phyloP scores from a whole-genome alignment of 2,329 filamentous ascomycete genomes.

The Pseudogymnoascus sp. region DNA sequence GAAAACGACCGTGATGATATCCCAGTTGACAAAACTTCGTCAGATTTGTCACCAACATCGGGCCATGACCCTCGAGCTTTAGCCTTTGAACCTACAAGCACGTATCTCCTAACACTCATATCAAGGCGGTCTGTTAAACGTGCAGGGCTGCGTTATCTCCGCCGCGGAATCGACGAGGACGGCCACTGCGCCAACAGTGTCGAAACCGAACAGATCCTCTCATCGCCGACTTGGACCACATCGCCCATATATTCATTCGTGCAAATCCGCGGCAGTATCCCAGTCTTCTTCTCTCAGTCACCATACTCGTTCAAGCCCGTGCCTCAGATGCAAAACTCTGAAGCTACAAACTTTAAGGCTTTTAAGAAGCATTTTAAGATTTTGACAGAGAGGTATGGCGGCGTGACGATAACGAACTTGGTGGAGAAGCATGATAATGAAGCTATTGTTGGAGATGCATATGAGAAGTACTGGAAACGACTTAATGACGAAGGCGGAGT shows the following conservation, averaged over 20 bases:
- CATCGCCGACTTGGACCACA: constrained; percentile 57
- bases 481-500: constrained; percentile 57
- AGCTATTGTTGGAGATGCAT: constrained; percentile 68
- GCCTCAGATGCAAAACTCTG: constrained; percentile 73
- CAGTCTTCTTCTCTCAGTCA: constrained; percentile 89
- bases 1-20: background rate
- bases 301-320: constrained; percentile 89
- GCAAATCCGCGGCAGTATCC: constrained; percentile 85
- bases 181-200: constrained; percentile 85
- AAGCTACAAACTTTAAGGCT: constrained; percentile 69
- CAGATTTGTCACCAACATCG: background rate
- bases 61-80: background rate
- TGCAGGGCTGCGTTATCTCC: constrained; percentile 81
- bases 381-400: constrained; percentile 63
- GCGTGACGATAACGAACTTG: constrained; percentile 71
- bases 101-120: constrained; percentile 68
- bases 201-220: constrained; percentile 92
- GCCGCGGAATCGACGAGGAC: constrained; percentile 83
- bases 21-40: background rate
- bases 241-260: constrained; percentile 72
- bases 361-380: constrained; percentile 73
- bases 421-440: constrained; percentile 87
- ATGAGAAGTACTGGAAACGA: constrained; percentile 58
- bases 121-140: constrained; percentile 83
- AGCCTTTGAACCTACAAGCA: constrained; percentile 15